A percentile compares a stretch with the other conserved stretches of the same genome.
These are phyloP conservation scores for Cercophora newfieldiana DNA, from an alignment of 495 filamentous ascomycete species.

Conservation along the genomic window DNA sequence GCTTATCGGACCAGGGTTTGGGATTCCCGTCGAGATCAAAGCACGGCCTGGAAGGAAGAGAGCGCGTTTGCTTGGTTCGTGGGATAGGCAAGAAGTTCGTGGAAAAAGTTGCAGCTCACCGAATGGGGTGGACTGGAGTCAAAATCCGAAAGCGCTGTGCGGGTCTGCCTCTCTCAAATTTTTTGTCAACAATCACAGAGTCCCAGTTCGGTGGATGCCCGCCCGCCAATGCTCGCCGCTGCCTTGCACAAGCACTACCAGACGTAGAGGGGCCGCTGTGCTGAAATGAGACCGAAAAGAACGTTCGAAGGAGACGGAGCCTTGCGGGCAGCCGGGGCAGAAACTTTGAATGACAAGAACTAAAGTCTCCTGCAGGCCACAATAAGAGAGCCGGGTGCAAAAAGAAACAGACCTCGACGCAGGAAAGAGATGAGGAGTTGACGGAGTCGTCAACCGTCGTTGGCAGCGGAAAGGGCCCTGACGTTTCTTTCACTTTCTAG, in stretches of 20 bases:
- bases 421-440: slow-evolving; percentile 26
- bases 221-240: slow-evolving; percentile 27
- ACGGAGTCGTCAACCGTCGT: slow-evolving; percentile 13
- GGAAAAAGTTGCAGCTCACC: slow-evolving; percentile 13
- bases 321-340: slow-evolving; percentile 9
- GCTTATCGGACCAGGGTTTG: slow-evolving; percentile 28
- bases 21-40: slow-evolving; percentile 19
- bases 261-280: slow-evolving; percentile 8
- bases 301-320: slow-evolving; percentile 16
- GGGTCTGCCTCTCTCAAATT: slow-evolving; percentile 32
- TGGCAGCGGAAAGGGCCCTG: slow-evolving; percentile 9
- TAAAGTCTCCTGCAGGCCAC: not conserved
- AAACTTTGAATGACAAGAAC: not conserved
- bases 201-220: slow-evolving; percentile 26
- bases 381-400: slow-evolving; percentile 14
- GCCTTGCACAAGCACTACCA: slow-evolving; percentile 15
- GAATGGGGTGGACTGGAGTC: slow-evolving; percentile 2
- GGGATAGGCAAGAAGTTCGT: slow-evolving; percentile 1
- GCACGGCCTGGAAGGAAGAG: slow-evolving; percentile 16
- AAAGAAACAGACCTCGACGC: slow-evolving; percentile 23
- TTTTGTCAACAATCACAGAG: slow-evolving; percentile 39
- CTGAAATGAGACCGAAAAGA: not conserved
- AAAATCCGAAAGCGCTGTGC: slow-evolving; percentile 14
- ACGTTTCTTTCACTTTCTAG: slow-evolving; percentile 16
- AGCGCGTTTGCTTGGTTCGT: not conserved